A percentile compares a stretch with the other conserved stretches of the same genome.
Evolutionary conservation across 164 flowering plant species (phyloP).

Genomic region (Umbilicus rupestris): DNA sequence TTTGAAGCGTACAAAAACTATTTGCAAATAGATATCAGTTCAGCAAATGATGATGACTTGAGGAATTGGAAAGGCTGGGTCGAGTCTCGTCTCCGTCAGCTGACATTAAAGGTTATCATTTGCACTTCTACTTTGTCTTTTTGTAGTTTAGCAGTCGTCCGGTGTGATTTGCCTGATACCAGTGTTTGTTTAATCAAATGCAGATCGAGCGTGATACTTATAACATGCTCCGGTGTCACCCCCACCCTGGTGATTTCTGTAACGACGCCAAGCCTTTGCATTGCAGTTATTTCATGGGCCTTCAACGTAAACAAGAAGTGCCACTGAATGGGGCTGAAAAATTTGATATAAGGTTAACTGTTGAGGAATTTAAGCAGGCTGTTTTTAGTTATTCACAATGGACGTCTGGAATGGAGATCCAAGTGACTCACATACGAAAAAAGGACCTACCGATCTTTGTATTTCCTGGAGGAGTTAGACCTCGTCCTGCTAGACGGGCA

Average conservation of each 20-base stretch:
- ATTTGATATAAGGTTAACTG: constrained; percentile 74
- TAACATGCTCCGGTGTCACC: constrained; percentile 80
- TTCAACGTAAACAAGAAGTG: constrained; percentile 66
- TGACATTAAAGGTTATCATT: constrained; percentile 59
- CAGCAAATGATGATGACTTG: constrained; percentile 60
- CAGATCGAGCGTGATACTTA: constrained; percentile 78
- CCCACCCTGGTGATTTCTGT: constrained; percentile 59
- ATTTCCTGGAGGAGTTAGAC: constrained; percentile 73
- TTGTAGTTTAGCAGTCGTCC: neutral
- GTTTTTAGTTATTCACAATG: constrained; percentile 45
- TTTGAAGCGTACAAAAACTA: constrained; percentile 84
- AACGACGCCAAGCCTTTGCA: constrained; percentile 51
- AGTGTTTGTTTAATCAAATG: neutral
- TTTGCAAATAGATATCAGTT: constrained; percentile 65
- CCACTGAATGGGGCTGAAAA: constrained; percentile 49
- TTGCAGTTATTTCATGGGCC: constrained; percentile 76
- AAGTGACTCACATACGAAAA: constrained; percentile 55
- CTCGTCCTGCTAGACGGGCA: constrained; percentile 27
- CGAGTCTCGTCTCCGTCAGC: constrained; percentile 80
- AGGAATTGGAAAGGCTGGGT: constrained; percentile 95
- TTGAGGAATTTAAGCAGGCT: constrained; percentile 66
- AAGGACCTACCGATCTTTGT: constrained; percentile 62
- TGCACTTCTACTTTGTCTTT: neutral
- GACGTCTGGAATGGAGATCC: constrained; percentile 75
- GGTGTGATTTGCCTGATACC: neutral